A percentile compares a stretch with the other conserved stretches of the same genome.
phyloP scores from a whole-genome alignment of 768 basidiomycete species.

The Nidula microcarpa region DNA sequence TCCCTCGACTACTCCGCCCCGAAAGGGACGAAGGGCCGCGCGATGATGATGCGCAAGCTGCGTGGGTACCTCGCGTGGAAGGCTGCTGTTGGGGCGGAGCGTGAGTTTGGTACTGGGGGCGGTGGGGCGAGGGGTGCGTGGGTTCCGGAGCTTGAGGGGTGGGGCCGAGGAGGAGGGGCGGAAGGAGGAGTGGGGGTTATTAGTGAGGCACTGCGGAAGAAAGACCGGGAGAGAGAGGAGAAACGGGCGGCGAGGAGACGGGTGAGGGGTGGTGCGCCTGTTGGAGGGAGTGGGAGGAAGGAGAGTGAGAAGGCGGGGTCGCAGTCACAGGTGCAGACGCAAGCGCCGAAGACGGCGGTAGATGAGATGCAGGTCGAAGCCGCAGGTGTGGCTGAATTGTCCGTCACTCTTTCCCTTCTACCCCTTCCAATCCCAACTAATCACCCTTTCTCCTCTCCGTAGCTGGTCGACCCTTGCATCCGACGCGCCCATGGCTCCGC shows the following conservation, averaged over 20 bases:
- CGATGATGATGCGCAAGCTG: constrained; percentile 79
- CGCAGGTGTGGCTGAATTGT: constrained; percentile 60
- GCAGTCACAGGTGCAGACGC: no score
- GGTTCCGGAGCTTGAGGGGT: background rate
- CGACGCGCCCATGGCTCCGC: no score
- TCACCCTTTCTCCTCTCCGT: background rate
- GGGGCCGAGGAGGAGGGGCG: no score
- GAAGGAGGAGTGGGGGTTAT: constrained; percentile 29
- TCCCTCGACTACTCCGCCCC: constrained; percentile 55
- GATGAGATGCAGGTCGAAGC: constrained; percentile 39
- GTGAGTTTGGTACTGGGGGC: constrained; percentile 7
- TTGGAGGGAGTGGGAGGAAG: constrained; percentile 9
- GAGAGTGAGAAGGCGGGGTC: no score
- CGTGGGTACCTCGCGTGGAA: constrained; percentile 82
- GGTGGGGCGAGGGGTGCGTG: background rate
- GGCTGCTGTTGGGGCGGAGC: constrained; percentile 39
- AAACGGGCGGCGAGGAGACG: constrained; percentile 65
- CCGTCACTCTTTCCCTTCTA: constrained; percentile 16
- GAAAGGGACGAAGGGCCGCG: constrained; percentile 60
- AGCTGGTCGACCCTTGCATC: background rate
- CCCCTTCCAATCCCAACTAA: no score
- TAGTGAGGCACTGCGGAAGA: constrained; percentile 75
- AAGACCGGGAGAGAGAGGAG: constrained; percentile 63
- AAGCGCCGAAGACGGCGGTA: background rate
- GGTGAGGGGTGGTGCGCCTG: constrained; percentile 65